phyloP scores from a whole-genome alignment of 2,329 filamentous ascomycete genomes.

The Fusarium denticulatum region DNA sequence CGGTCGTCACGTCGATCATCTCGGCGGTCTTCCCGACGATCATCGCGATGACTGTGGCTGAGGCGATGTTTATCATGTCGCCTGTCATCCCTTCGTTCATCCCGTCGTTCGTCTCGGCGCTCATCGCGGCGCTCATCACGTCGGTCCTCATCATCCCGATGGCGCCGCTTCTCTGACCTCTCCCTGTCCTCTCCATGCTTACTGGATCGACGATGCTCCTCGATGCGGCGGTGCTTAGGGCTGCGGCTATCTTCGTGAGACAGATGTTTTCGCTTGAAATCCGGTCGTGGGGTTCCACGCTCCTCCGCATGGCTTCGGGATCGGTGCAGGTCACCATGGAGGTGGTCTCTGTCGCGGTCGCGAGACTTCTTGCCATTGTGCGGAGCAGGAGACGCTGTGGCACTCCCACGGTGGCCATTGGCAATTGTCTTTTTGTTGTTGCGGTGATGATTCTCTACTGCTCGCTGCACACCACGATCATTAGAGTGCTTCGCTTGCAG shows the following conservation, averaged over 20 bases:
- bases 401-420: slow-evolving; percentile 70
- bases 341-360: slow-evolving; percentile 59
- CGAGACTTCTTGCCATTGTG: slow-evolving; percentile 56
- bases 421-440: slow-evolving; percentile 83
- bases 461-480: slow-evolving; percentile 78
- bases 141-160: slow-evolving; percentile 40
- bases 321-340: slow-evolving; percentile 60
- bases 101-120: neutral
- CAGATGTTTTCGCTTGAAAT: slow-evolving; percentile 70
- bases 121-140: slow-evolving; percentile 38
- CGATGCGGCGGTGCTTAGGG: slow-evolving; percentile 55
- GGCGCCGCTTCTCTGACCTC: slow-evolving; percentile 41
- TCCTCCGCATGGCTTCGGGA: slow-evolving; percentile 63
- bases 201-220: slow-evolving; percentile 53
- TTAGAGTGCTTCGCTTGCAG: slow-evolving; percentile 85
- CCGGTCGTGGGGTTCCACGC: slow-evolving; percentile 60
- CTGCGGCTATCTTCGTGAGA: slow-evolving; percentile 56
- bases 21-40: slow-evolving; percentile 33
- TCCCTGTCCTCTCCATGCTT: slow-evolving; percentile 52
- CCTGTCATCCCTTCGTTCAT: slow-evolving; percentile 28
- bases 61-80: slow-evolving; percentile 37
- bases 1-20: slow-evolving; percentile 33
- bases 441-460: slow-evolving; percentile 91
- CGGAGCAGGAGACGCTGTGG: slow-evolving; percentile 78
- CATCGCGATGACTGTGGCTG: slow-evolving; percentile 33